Evolutionary conservation across 2,329 filamentous ascomycete genomes (phyloP).

Genomic region (Magnaporthiopsis poae): DNA sequence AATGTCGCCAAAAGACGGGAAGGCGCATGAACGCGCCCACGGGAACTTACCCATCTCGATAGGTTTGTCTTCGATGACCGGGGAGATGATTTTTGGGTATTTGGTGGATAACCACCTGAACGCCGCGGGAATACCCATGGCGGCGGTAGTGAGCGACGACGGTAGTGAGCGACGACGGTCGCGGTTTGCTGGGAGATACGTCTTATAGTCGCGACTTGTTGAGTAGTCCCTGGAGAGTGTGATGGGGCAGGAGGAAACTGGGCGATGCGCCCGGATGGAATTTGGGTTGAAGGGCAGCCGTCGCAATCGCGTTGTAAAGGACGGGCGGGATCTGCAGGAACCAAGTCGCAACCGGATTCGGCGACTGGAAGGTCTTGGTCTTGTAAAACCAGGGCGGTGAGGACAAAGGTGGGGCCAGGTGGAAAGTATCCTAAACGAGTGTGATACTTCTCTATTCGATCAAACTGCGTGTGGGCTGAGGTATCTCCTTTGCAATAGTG

Average conservation of each 20-base stretch:
- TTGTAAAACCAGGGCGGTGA: neutral
- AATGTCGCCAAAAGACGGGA: neutral
- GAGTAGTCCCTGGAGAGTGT: neutral
- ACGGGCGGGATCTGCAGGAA: neutral
- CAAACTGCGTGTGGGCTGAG: neutral
- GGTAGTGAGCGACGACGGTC: neutral
- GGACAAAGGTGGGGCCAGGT: neutral
- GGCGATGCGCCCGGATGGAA: neutral
- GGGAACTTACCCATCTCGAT: conserved; percentile 44
- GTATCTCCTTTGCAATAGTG: neutral
- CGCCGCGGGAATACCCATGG: conserved; percentile 87
- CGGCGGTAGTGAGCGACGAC: conserved; percentile 16
- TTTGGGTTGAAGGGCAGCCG: neutral
- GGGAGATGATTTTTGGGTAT: conserved; percentile 92
- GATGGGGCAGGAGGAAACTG: neutral
- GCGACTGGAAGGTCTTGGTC: conserved; percentile 1
- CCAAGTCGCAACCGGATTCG: neutral
- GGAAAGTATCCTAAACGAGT: neutral
- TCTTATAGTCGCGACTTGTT: neutral
- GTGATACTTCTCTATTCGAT: neutral
- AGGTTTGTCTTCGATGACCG: conserved; percentile 78
- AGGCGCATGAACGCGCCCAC: neutral
- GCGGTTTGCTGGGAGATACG: neutral
- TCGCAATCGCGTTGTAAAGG: neutral
- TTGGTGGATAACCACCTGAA: conserved; percentile 96